A percentile compares a stretch with the other conserved stretches of the same genome.
These are phyloP conservation scores for Phytopythium mirpurense DNA, from an alignment of 352 stramenopile genomes.

Conservation along the genomic window DNA sequence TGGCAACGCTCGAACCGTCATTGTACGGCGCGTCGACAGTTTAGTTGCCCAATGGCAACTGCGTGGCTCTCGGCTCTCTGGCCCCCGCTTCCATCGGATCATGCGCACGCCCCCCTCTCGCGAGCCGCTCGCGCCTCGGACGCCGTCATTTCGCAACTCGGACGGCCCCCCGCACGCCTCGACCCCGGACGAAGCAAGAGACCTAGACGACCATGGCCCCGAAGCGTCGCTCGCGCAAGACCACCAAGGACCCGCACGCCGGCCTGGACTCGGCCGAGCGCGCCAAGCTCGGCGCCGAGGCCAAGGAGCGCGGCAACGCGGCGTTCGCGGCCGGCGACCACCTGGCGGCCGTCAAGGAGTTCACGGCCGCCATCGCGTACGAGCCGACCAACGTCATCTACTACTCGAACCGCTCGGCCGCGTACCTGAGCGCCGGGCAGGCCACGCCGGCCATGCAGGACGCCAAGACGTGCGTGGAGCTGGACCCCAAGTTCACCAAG, in stretches of 20 bases:
- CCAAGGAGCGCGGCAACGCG: slow-evolving; percentile 83
- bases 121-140: background rate
- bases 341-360: slow-evolving; percentile 84
- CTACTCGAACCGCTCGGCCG: slow-evolving; percentile 86
- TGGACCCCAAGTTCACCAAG: slow-evolving; percentile 84
- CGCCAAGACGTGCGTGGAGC: slow-evolving; percentile 82
- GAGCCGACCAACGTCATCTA: slow-evolving; percentile 86
- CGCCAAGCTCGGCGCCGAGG: slow-evolving; percentile 66
- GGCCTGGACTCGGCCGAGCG: slow-evolving; percentile 57
- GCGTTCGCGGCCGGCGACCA: slow-evolving; percentile 75
- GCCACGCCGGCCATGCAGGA: slow-evolving; percentile 78
- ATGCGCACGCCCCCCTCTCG: background rate
- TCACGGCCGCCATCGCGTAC: slow-evolving; percentile 82
- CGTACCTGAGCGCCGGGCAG: slow-evolving; percentile 77
- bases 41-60: slow-evolving; percentile 20
- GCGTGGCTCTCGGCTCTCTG: slow-evolving; percentile 24
- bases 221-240: slow-evolving; percentile 79
- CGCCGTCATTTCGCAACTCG: slow-evolving; percentile 40
- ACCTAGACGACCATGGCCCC: slow-evolving; percentile 52
- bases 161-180: slow-evolving; percentile 16
- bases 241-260: slow-evolving; percentile 80
- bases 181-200: background rate
- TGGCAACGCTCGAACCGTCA: slow-evolving; percentile 3
- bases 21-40: too few species aligned
- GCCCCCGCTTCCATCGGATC: slow-evolving; percentile 4